These are phyloP conservation scores for Peniophora sp. DNA, from an alignment of 1,284 basidiomycete genomes.

Conservation along the genomic window DNA sequence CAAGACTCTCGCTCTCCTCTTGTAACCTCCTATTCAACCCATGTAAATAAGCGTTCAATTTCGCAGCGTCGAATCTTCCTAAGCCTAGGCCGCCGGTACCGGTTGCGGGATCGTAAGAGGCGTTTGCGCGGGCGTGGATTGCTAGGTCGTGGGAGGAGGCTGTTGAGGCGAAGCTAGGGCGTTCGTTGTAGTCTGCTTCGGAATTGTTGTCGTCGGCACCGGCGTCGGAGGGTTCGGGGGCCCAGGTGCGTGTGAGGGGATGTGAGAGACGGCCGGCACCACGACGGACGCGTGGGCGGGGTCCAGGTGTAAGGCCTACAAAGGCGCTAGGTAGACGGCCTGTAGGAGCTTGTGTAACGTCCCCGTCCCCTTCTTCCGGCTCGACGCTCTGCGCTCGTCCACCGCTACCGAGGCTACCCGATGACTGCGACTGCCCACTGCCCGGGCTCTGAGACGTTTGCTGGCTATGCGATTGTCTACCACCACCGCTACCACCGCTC, in stretches of 20 bases:
- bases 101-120: constrained; percentile 75
- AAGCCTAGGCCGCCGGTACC: constrained; percentile 53
- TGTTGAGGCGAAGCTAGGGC: constrained; percentile 65
- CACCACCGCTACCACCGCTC: constrained; percentile 1
- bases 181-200: constrained; percentile 21
- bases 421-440: too few species aligned
- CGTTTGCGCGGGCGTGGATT: constrained; percentile 71
- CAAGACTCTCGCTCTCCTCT: constrained; percentile 70
- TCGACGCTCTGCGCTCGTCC: constrained; percentile 4
- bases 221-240: constrained; percentile 17
- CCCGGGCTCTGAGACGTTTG: too few species aligned
- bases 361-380: not conserved
- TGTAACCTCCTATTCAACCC: constrained; percentile 71
- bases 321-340: constrained; percentile 38
- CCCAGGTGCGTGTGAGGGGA: constrained; percentile 46
- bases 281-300: constrained; percentile 19
- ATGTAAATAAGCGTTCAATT: constrained; percentile 77
- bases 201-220: constrained; percentile 19
- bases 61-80: constrained; percentile 72
- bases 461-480: too few species aligned
- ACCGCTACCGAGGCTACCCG: not conserved
- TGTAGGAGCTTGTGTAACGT: constrained; percentile 13
- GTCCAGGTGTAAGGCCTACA: constrained; percentile 55
- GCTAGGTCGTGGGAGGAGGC: constrained; percentile 81
- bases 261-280: constrained; percentile 41